Evolutionary conservation across 1,139 yeast genomes (phyloP).

Genomic region (Casaregolazyma suthepensis): DNA sequence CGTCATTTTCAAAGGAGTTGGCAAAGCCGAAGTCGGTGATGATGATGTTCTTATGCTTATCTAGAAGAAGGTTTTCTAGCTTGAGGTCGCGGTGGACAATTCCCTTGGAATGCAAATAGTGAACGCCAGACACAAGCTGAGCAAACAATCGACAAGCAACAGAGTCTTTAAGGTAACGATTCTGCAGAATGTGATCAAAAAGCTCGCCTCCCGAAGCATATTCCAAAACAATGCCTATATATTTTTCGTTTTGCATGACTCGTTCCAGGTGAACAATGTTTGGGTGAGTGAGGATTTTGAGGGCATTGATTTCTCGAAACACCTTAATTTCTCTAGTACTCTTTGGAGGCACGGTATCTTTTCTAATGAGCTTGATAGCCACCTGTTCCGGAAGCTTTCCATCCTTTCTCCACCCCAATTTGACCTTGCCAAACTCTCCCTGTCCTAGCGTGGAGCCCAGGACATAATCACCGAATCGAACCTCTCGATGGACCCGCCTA

Average conservation of each 20-base stretch:
- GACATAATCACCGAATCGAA: constrained; percentile 76
- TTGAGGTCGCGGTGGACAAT: constrained; percentile 77
- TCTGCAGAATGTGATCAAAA: constrained; percentile 84
- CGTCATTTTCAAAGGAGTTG: constrained; percentile 56
- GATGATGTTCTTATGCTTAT: constrained; percentile 72
- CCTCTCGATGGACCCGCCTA: constrained; percentile 29
- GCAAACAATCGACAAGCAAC: constrained; percentile 86
- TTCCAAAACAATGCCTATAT: constrained; percentile 92
- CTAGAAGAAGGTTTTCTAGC: constrained; percentile 62
- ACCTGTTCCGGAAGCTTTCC: constrained; percentile 65
- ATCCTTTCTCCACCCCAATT: constrained; percentile 91
- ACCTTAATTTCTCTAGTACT: constrained; percentile 83
- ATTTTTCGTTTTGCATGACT: constrained; percentile 88
- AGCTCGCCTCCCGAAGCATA: constrained; percentile 98
- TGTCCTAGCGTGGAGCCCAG: constrained; percentile 95
- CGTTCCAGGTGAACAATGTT: constrained; percentile 88
- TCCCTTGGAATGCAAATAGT: constrained; percentile 80
- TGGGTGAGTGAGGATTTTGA: constrained; percentile 82
- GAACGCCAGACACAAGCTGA: constrained; percentile 88
- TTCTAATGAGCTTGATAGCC: constrained; percentile 84
- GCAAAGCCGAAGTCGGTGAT: constrained; percentile 90
- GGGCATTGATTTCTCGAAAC: constrained; percentile 86
- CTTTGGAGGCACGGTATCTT: constrained; percentile 78
- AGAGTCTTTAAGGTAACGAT: constrained; percentile 78
- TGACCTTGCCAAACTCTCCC: constrained; percentile 97